Evolutionary conservation across 176 grass and related monocot species (phyloP).

Genomic region (Lolium rigidum): DNA sequence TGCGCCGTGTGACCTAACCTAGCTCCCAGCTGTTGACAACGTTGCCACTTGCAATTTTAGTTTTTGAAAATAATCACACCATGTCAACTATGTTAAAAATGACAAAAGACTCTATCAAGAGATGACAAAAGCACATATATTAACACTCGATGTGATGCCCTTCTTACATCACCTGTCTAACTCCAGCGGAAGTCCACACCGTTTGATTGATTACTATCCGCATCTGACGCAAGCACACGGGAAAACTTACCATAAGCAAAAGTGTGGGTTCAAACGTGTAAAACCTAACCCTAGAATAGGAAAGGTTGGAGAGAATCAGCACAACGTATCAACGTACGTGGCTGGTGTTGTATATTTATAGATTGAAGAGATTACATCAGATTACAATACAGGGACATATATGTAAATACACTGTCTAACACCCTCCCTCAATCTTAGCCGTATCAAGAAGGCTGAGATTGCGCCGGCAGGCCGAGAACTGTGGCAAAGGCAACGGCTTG

Average conservation of each 20-base stretch:
- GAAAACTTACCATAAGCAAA: not conserved
- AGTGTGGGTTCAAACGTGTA: not conserved
- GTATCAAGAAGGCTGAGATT: too few species aligned
- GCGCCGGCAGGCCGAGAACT: too few species aligned
- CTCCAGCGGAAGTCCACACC: not conserved
- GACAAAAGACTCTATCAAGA: not conserved
- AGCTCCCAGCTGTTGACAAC: constrained; percentile 25
- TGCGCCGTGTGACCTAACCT: constrained; percentile 9
- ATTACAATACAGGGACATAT: too few species aligned
- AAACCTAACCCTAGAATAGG: too few species aligned
- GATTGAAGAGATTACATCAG: too few species aligned
- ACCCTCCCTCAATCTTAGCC: too few species aligned
- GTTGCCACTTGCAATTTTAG: constrained; percentile 8
- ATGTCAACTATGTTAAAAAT: not conserved
- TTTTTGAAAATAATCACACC: not conserved
- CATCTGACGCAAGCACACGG: not conserved
- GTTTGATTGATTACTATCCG: not conserved
- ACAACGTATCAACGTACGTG: too few species aligned
- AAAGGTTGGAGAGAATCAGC: too few species aligned
- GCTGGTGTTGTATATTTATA: too few species aligned
- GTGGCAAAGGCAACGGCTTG: too few species aligned
- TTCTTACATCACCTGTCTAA: constrained; percentile 9
- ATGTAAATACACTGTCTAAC: too few species aligned
- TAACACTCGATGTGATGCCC: not conserved
- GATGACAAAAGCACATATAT: not conserved